These are phyloP conservation scores for Alternaria incomplexa DNA, from an alignment of 2,329 filamentous ascomycete genomes.

Conservation along the genomic window DNA sequence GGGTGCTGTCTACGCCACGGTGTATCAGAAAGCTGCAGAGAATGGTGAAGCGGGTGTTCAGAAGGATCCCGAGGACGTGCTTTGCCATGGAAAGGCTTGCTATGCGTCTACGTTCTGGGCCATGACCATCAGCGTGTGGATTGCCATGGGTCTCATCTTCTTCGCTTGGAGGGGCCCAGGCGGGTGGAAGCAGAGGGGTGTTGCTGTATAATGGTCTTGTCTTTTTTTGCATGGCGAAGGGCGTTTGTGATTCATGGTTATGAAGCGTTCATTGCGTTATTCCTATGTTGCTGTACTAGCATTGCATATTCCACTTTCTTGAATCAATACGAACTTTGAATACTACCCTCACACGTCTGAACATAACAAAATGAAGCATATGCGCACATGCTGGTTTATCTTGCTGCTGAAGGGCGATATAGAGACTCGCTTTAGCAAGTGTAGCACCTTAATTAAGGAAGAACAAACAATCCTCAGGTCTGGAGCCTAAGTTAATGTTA, in stretches of 20 bases:
- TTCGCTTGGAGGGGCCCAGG: conserved; percentile 81
- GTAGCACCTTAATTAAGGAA: neutral
- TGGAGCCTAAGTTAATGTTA: neutral
- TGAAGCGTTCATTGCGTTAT: conserved; percentile 2
- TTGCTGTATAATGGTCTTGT: conserved; percentile 62
- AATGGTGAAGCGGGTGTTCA: conserved; percentile 40
- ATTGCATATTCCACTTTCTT: neutral
- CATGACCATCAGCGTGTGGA: conserved; percentile 79
- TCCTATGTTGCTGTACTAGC: neutral
- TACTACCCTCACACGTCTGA: neutral
- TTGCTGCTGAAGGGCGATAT: neutral
- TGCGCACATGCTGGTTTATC: neutral
- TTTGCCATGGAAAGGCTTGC: conserved; percentile 83
- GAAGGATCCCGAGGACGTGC: conserved; percentile 53
- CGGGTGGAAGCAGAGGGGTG: conserved; percentile 77
- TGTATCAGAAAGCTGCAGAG: conserved; percentile 73
- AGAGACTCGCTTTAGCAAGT: neutral
- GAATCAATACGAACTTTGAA: neutral
- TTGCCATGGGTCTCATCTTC: conserved; percentile 73
- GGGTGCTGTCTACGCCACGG: conserved; percentile 84
- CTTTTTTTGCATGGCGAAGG: conserved; percentile 9
- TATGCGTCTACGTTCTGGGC: conserved; percentile 87
- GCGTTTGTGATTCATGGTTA: neutral
- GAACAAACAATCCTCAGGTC: neutral
- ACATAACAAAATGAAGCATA: neutral